Percentiles rank a stretch among this genome's conserved stretches.
Evolutionary conservation across 2,329 filamentous ascomycete genomes (phyloP).

Genomic region (Colletotrichum higginsianum): DNA sequence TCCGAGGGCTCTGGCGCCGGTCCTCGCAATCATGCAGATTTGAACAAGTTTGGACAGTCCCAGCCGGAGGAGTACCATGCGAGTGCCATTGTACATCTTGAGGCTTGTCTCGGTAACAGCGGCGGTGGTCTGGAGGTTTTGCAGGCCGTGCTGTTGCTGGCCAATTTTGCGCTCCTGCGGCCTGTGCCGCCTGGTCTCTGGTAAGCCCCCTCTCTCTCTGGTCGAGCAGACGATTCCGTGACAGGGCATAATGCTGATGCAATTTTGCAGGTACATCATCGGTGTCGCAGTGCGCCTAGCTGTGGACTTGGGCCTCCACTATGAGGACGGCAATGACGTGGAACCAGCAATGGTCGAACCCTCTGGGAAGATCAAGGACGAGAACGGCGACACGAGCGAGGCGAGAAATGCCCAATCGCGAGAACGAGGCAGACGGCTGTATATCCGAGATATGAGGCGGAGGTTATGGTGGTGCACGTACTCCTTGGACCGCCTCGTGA

Average conservation of each 20-base stretch:
- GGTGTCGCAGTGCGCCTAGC: constrained; percentile 92
- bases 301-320: constrained; percentile 92
- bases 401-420: constrained; percentile 47
- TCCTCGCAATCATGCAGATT: constrained; percentile 46
- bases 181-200: constrained; percentile 94
- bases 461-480: constrained; percentile 98
- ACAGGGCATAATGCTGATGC: constrained; percentile 4
- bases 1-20: constrained; percentile 57
- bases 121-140: constrained; percentile 94
- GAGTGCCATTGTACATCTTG: constrained; percentile 91
- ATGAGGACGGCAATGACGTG: constrained; percentile 84
- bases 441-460: constrained; percentile 87
- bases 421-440: constrained; percentile 80
- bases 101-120: constrained; percentile 86
- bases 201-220: constrained; percentile 57
- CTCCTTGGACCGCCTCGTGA: constrained; percentile 93
- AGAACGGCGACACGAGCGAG: constrained; percentile 47
- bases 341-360: constrained; percentile 67
- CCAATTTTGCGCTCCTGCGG: constrained; percentile 90
- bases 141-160: constrained; percentile 91
- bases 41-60: constrained; percentile 62
- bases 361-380: constrained; percentile 51
- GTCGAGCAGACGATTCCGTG: not conserved
- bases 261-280: constrained; percentile 80
- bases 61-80: constrained; percentile 98